A percentile compares a stretch with the other conserved stretches of the same genome.
phyloP scores from a whole-genome alignment of 805 yeast genomes.

The Candida bentonensis region DNA sequence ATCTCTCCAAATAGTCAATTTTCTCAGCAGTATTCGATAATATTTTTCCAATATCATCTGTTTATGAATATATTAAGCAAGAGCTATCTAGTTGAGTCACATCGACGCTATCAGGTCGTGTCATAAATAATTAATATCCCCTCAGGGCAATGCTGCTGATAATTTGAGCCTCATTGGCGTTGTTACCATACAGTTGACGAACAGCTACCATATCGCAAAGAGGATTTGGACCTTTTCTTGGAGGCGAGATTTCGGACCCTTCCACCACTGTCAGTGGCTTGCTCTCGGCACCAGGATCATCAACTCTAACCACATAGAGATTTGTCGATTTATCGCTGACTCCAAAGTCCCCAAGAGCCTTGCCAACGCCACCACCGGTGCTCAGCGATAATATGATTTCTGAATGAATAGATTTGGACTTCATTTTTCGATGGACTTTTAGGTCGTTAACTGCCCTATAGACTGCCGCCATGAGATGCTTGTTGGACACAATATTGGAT shows the following conservation, averaged over 20 bases:
- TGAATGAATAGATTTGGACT: conserved; percentile 55
- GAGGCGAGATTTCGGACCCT: background rate
- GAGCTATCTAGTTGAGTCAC: too few relatives aligned
- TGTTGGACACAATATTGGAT: conserved; percentile 38
- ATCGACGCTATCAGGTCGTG: too few relatives aligned
- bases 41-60: too few relatives aligned
- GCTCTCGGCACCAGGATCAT: background rate
- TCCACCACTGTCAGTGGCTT: background rate
- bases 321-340: conserved; percentile 11
- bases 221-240: background rate
- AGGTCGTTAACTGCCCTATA: conserved; percentile 47
- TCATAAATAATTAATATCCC: background rate
- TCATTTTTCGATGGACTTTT: conserved; percentile 28
- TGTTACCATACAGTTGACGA: background rate
- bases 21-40: too few relatives aligned
- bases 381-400: conserved; percentile 58
- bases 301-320: background rate
- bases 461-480: conserved; percentile 47
- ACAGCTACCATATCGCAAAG: background rate
- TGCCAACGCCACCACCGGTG: conserved; percentile 24
- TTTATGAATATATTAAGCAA: too few relatives aligned
- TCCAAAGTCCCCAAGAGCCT: conserved; percentile 29
- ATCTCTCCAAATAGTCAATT: too few relatives aligned
- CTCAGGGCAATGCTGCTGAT: background rate
- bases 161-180: background rate